These are phyloP conservation scores for Lasiodiplodia hormozganensis DNA, from an alignment of 2,329 filamentous ascomycete genomes.

Conservation along the genomic window DNA sequence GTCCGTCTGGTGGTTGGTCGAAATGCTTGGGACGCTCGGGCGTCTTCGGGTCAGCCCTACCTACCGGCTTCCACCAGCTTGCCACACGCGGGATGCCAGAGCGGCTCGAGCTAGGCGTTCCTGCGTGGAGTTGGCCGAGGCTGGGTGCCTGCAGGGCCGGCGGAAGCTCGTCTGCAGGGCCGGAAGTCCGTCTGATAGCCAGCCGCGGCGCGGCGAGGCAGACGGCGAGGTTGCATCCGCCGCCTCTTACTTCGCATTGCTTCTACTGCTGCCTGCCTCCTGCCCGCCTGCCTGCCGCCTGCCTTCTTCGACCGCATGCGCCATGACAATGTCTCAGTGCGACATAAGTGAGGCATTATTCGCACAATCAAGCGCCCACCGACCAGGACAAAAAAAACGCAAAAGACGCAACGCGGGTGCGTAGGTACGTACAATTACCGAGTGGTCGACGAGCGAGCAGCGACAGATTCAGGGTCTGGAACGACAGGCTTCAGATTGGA, in stretches of 20 bases:
- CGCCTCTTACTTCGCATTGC: background rate
- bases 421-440: constrained; percentile 5
- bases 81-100: constrained; percentile 18
- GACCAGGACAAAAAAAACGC: constrained; percentile 2
- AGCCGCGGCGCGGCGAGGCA: background rate
- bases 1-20: background rate
- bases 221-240: background rate
- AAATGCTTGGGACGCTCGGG: constrained; percentile 1
- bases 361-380: constrained; percentile 1
- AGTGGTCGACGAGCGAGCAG: background rate
- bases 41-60: constrained; percentile 23
- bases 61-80: background rate
- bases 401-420: background rate
- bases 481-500: constrained; percentile 21
- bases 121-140: background rate
- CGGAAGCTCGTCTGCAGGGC: background rate
- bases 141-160: background rate
- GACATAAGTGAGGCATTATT: constrained; percentile 22
- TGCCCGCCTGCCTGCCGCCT: background rate
- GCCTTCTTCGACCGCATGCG: background rate
- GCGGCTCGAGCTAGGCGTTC: background rate
- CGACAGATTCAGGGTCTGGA: constrained; percentile 10
- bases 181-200: background rate
- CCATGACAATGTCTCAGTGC: background rate
- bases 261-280: too few species aligned